Evolutionary conservation across 768 basidiomycete genomes (phyloP).

Genomic region (Megacollybia marginata): DNA sequence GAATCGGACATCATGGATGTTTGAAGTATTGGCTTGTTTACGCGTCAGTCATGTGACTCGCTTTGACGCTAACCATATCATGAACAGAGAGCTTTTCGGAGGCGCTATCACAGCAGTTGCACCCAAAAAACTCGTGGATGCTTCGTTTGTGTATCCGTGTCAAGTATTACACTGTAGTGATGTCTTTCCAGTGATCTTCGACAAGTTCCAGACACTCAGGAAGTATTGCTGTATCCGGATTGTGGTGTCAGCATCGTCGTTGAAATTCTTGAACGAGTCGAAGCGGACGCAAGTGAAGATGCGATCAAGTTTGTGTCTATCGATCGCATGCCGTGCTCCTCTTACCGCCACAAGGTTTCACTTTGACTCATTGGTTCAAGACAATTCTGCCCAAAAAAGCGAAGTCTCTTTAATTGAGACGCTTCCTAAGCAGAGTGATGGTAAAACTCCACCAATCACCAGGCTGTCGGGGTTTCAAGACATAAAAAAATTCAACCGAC

Average conservation of each 20-base stretch:
- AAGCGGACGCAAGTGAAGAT: constrained; percentile 41
- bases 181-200: constrained; percentile 39
- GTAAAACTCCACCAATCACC: constrained; percentile 50
- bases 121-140: constrained; percentile 62
- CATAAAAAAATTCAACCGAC: constrained; percentile 71
- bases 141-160: constrained; percentile 54
- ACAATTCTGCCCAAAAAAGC: constrained; percentile 64
- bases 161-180: not conserved
- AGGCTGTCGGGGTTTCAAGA: constrained; percentile 62
- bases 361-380: constrained; percentile 85
- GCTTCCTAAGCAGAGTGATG: constrained; percentile 33
- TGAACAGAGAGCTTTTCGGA: constrained; percentile 57
- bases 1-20: constrained; percentile 22
- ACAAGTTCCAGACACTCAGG: constrained; percentile 91
- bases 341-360: constrained; percentile 59
- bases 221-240: constrained; percentile 74
- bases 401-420: constrained; percentile 35
- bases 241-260: constrained; percentile 72
- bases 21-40: not conserved
- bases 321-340: constrained; percentile 2
- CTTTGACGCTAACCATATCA: not conserved
- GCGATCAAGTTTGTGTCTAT: constrained; percentile 56
- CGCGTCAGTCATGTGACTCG: constrained; percentile 1
- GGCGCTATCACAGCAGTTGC: constrained; percentile 69
- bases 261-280: constrained; percentile 76